Conservation (phyloP, 768 basidiomycete genomes). For the Tubosaeta brunneosetosa region DNA sequence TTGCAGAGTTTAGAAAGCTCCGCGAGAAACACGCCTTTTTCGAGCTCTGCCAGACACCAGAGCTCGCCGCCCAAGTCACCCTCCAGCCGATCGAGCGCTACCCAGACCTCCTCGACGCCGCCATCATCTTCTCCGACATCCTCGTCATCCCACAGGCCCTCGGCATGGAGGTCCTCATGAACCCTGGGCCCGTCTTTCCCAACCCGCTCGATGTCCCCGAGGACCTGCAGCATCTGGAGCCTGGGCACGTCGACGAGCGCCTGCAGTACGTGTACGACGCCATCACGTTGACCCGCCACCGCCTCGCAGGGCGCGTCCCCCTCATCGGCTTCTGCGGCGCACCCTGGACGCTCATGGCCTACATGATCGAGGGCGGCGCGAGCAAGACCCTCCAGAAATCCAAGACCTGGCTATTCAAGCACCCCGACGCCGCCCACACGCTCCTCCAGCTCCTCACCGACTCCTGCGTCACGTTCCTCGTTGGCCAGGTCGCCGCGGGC, state of each 20-base stretch:
- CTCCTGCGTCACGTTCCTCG: conserved; percentile 83
- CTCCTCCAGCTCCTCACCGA: conserved; percentile 79
- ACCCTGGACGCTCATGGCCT: conserved; percentile 96
- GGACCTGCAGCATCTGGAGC: conserved; percentile 60
- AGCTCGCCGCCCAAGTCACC: conserved; percentile 83
- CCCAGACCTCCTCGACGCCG: conserved; percentile 81
- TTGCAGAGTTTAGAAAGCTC: conserved; percentile 80
- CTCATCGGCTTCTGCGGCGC: conserved; percentile 97
- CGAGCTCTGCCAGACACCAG: conserved; percentile 90
- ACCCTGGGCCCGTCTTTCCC: conserved; percentile 86
- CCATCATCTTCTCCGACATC: conserved; percentile 98
- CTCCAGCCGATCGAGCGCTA: conserved; percentile 92
- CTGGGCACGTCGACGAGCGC: conserved; percentile 78
- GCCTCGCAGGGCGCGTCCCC: conserved; percentile 83
- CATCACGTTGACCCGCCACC: conserved; percentile 77
- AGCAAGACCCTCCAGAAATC: conserved; percentile 86
- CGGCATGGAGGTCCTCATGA: conserved; percentile 95
- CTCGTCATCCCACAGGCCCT: conserved; percentile 97
- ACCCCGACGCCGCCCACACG: conserved; percentile 60
- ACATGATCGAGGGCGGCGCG: conserved; percentile 97
- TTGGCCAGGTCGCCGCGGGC: conserved; percentile 91
- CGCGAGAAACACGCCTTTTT: conserved; percentile 91
- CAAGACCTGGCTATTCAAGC: conserved; percentile 92
- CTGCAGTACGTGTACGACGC: conserved; percentile 92
- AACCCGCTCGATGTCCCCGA: conserved; percentile 74